Base-by-base conservation (phyloP, 1,139 yeast species). In the Scheffersomyces insectosa region DNA sequence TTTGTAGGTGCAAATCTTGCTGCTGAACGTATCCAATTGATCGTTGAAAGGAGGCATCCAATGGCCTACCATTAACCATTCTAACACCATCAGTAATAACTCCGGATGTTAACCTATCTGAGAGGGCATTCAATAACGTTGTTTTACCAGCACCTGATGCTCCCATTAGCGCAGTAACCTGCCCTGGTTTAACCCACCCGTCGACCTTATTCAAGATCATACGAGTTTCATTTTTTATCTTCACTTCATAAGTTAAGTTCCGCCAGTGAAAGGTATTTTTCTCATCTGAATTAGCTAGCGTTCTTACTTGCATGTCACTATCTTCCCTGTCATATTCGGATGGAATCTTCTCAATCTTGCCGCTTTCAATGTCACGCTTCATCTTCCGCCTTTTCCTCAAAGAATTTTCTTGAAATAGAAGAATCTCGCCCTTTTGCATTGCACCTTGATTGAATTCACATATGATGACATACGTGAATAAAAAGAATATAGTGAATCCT, bases 381-480 rank as follows among this genome's bases (percentile, higher is more conserved):
- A 38, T 30, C 29, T 34, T 48, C 45, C 31, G n/a, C 36, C 55
- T 38, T 42, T 51, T 55, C 36, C 44, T 47, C 47, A 61, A 49
- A 36, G 60, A 50, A 1, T 54, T 46, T 34, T 65, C 63, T 52
- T 67, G 69, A 55, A 65, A 71, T 34, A 70, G 54, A 38, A 71
- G 56, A 42, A 86, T 76, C 65, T 88, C 95, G 66, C 95, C 95
- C 66, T 82, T 84, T 59, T 87, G 88, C 65, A 81, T 78, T 16
- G 87, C 80, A 60, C 88, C 87, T 54, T 82, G 84, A 54, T 83
- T 83, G 45, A 65, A 65, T 65, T 84, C 89, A 45, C 82, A 77
- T 44, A 80, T 71, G 6, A 71, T 37, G 54, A 87, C 60, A 54
- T 84, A 83, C 13, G 79, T 66, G 33, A 55, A 52, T 37, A 83